Percentiles rank a stretch among this genome's conserved stretches.
These are phyloP conservation scores for Ophiocordyceps robertsii DNA, from an alignment of 2,329 filamentous ascomycete species.

Conservation along the genomic window DNA sequence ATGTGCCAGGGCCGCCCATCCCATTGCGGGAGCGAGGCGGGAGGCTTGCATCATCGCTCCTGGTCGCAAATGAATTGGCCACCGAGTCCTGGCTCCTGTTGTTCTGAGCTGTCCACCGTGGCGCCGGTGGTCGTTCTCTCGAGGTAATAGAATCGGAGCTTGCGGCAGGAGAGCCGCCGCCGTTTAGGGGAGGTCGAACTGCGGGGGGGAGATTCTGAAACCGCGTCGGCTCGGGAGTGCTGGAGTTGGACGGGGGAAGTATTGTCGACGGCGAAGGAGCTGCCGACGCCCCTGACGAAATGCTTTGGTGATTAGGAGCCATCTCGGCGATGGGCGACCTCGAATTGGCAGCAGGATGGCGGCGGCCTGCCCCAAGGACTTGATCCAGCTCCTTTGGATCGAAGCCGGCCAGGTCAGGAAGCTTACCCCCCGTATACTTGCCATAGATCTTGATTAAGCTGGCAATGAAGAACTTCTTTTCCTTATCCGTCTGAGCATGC, in stretches of 20 bases:
- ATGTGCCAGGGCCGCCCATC: conserved; percentile 23
- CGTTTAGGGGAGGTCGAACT: conserved; percentile 23
- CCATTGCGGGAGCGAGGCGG: conserved; percentile 41
- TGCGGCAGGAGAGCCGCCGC: conserved; percentile 32
- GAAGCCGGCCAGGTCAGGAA: conserved; percentile 72
- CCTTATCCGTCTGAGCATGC: conserved; percentile 84
- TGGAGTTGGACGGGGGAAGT: conserved; percentile 4
- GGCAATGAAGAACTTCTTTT: conserved; percentile 97
- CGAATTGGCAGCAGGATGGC: conserved; percentile 14
- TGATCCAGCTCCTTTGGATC: conserved; percentile 65
- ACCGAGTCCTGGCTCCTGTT: conserved; percentile 48
- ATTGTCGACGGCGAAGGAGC: conserved; percentile 5
- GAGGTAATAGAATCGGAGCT: conserved; percentile 35
- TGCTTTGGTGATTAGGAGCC: conserved; percentile 7
- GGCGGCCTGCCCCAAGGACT: conserved; percentile 48
- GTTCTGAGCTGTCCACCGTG: conserved; percentile 32
- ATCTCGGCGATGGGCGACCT: conserved; percentile 15
- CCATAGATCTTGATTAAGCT: conserved; percentile 92
- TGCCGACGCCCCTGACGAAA: conserved; percentile 6
- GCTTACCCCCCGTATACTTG: conserved; percentile 84
- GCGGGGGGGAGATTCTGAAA: conserved; percentile 14
- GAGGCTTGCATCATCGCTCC: conserved; percentile 38
- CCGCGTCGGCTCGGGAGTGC: conserved; percentile 12
- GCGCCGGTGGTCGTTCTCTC: conserved; percentile 22
- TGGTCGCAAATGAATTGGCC: conserved; percentile 28